These are phyloP conservation scores for Paulownia fortunei DNA, from an alignment of 257 asterid genomes.

Conservation along the genomic window DNA sequence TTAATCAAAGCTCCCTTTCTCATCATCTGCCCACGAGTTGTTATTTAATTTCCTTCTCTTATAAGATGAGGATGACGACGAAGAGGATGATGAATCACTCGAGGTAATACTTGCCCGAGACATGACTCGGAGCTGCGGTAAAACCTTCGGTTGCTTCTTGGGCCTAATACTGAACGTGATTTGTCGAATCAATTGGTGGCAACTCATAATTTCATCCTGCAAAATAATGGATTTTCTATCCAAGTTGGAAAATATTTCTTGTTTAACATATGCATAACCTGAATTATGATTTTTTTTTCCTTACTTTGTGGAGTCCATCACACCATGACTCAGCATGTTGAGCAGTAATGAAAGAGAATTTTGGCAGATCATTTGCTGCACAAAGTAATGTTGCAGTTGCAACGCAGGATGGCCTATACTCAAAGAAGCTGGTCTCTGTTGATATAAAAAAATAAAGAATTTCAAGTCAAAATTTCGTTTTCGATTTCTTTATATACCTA, in stretches of 20 bases:
- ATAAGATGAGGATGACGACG: conserved; percentile 55
- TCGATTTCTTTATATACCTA: neutral
- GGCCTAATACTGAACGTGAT: conserved; percentile 33
- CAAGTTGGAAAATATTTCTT: neutral
- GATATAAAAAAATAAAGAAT: neutral
- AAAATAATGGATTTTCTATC: conserved; percentile 2
- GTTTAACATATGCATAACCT: neutral
- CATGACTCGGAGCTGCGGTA: conserved; percentile 71
- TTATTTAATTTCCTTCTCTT: conserved; percentile 81
- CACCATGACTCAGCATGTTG: conserved; percentile 89
- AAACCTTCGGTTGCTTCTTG: conserved; percentile 66
- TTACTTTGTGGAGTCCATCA: conserved; percentile 75
- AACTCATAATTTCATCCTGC: conserved; percentile 67
- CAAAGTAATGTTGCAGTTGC: conserved; percentile 81
- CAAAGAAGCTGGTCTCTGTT: conserved; percentile 73
- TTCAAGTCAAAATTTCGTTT: neutral
- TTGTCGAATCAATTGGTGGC: conserved; percentile 51
- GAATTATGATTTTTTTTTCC: conserved; percentile 21
- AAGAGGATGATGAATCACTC: conserved; percentile 50
- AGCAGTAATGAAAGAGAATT: conserved; percentile 73
- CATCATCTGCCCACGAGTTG: conserved; percentile 61
- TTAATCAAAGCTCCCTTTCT: conserved; percentile 50
- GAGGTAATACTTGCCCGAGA: conserved; percentile 53
- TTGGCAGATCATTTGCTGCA: conserved; percentile 82
- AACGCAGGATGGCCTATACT: conserved; percentile 87